Evolutionary conservation across 2,329 filamentous ascomycete species (phyloP).

Genomic region (Ceratocystis huliohia): DNA sequence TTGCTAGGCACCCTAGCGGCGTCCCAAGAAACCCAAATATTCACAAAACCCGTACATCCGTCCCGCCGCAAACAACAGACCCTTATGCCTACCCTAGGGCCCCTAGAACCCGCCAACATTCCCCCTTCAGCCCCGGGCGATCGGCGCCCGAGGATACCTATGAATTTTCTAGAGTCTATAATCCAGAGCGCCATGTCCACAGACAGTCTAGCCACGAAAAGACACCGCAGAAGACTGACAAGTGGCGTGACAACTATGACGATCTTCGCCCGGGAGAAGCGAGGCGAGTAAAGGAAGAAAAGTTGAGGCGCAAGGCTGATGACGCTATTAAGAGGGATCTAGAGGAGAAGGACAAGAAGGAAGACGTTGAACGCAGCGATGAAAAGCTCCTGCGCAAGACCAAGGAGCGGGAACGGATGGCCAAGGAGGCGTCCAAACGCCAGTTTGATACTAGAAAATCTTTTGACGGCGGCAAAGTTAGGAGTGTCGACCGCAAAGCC

Average conservation of each 20-base stretch:
- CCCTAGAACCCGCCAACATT: not conserved
- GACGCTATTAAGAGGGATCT: conserved; percentile 29
- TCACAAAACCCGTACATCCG: conserved; percentile 23
- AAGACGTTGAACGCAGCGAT: conserved; percentile 25
- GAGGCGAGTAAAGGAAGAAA: conserved; percentile 28
- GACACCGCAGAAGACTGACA: conserved; percentile 7
- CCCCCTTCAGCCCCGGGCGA: conserved; percentile 3
- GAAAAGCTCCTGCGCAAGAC: conserved; percentile 28
- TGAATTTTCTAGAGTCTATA: not conserved
- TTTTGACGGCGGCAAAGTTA: not conserved
- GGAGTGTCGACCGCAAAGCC: not conserved
- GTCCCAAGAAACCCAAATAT: conserved; percentile 27
- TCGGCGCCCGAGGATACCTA: not conserved
- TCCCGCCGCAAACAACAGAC: not conserved
- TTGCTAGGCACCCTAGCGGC: conserved; percentile 29
- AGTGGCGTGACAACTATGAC: conserved; percentile 12
- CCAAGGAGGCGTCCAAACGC: conserved; percentile 25
- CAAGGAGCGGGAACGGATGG: conserved; percentile 23
- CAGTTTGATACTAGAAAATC: not conserved
- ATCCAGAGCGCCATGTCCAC: not conserved
- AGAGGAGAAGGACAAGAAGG: conserved; percentile 30
- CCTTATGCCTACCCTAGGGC: not conserved
- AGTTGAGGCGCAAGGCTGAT: conserved; percentile 26
- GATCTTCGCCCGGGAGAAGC: conserved; percentile 25
- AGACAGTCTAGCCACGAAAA: conserved; percentile 11